Evolutionary conservation across 2,329 filamentous ascomycete species (phyloP).

Genomic region (Incumbomyces delicatus): DNA sequence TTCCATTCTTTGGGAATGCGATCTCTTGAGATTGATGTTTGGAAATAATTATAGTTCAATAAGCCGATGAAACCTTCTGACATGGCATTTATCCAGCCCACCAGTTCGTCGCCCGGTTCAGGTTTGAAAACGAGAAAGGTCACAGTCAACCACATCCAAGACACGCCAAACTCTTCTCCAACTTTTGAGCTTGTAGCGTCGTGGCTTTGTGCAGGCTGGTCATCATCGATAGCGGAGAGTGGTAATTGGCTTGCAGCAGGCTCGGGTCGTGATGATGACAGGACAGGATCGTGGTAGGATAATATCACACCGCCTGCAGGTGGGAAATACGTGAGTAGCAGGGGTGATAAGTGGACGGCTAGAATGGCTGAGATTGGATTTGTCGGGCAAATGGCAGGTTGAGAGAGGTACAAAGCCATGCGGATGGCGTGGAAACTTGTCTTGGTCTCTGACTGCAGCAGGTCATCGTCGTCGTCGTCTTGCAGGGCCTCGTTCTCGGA

Average conservation of each 20-base stretch:
- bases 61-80: slow-evolving; percentile 83
- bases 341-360: slow-evolving; percentile 51
- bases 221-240: slow-evolving; percentile 16
- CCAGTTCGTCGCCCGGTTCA: slow-evolving; percentile 59
- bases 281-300: slow-evolving; percentile 18
- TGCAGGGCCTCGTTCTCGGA: not conserved
- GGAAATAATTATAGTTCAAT: slow-evolving; percentile 85
- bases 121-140: slow-evolving; percentile 80
- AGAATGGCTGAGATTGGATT: slow-evolving; percentile 48
- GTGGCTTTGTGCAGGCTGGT: slow-evolving; percentile 23
- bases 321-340: slow-evolving; percentile 54
- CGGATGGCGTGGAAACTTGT: slow-evolving; percentile 17
- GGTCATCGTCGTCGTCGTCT: not conserved
- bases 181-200: slow-evolving; percentile 33
- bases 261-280: slow-evolving; percentile 20
- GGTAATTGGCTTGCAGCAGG: slow-evolving; percentile 32
- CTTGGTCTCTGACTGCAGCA: slow-evolving; percentile 10
- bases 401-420: slow-evolving; percentile 51
- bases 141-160: slow-evolving; percentile 79
- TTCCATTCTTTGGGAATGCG: slow-evolving; percentile 69
- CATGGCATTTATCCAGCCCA: slow-evolving; percentile 61
- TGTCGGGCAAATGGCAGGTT: slow-evolving; percentile 47
- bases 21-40: slow-evolving; percentile 70
- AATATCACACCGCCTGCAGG: slow-evolving; percentile 44
- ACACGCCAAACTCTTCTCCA: slow-evolving; percentile 73